A percentile compares a stretch with the other conserved stretches of the same genome.
phyloP scores from a whole-genome alignment of 2,329 filamentous ascomycete genomes.

The Trichoderma gracile region DNA sequence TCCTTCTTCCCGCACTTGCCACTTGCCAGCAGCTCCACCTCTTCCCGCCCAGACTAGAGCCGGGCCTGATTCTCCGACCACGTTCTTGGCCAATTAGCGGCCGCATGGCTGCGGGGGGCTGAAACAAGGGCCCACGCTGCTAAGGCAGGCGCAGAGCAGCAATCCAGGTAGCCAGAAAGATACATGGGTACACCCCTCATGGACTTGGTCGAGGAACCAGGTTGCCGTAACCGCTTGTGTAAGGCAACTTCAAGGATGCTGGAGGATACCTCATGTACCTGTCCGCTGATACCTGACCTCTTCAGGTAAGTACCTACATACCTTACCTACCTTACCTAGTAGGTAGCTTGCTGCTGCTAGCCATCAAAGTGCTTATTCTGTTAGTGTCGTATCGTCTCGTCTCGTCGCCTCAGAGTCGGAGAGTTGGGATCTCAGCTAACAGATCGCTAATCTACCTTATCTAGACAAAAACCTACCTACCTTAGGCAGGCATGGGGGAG shows the following conservation, averaged over 20 bases:
- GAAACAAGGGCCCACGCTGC: background rate
- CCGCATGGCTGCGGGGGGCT: background rate
- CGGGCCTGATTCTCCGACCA: constrained; percentile 7
- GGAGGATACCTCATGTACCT: background rate
- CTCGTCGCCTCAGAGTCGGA: background rate
- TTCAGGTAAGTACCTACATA: too few species aligned
- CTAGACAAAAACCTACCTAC: too few species aligned
- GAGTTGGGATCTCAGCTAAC: constrained; percentile 3
- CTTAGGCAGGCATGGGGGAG: background rate
- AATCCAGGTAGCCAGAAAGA: background rate
- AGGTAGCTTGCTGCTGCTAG: too few species aligned
- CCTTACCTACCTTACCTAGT: too few species aligned
- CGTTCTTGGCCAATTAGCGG: background rate
- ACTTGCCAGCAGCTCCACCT: background rate
- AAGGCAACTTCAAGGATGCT: too few species aligned
- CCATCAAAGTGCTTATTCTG: background rate
- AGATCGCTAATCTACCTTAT: constrained; percentile 4
- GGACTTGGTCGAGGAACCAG: background rate
- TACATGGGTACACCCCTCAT: background rate
- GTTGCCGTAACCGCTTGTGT: too few species aligned
- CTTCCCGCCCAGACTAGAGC: background rate
- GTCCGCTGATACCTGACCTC: too few species aligned
- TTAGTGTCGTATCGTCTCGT: background rate
- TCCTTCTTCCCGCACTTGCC: background rate
- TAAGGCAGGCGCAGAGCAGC: constrained; percentile 1